Evolutionary conservation across 2,329 filamentous ascomycete species (phyloP).

Genomic region (Fusarium duplospermum): DNA sequence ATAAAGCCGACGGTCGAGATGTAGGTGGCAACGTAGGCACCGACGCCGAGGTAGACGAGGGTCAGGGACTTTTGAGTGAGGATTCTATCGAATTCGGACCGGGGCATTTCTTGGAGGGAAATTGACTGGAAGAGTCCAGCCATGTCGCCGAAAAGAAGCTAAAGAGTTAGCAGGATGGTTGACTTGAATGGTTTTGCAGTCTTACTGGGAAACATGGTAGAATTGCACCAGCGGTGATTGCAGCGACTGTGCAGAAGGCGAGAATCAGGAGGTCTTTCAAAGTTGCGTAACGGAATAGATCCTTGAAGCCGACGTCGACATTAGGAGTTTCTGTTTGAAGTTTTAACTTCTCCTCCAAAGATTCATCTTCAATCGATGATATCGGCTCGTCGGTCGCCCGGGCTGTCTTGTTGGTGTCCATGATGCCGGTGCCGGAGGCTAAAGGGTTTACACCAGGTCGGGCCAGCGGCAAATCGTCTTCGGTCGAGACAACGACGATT

Average conservation of each 20-base stretch:
- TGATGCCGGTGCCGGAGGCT: background rate
- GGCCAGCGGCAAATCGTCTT: background rate
- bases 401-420: background rate
- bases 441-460: background rate
- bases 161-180: background rate
- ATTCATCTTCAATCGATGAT: background rate
- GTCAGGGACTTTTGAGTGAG: background rate
- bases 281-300: background rate
- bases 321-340: background rate
- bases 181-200: background rate
- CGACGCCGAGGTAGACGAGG: constrained; percentile 79
- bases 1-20: constrained; percentile 85
- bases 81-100: background rate
- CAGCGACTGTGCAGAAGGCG: background rate
- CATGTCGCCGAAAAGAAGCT: background rate
- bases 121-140: background rate
- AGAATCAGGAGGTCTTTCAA: background rate
- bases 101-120: background rate
- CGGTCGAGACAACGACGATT: background rate
- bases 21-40: constrained; percentile 78
- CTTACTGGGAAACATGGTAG: background rate
- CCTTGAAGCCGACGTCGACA: background rate
- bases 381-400: background rate
- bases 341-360: background rate
- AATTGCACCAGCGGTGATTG: background rate